Percentiles rank a stretch among this genome's conserved stretches.
Conservation (phyloP, 306 rosid species). For the Quercus gilva region DNA sequence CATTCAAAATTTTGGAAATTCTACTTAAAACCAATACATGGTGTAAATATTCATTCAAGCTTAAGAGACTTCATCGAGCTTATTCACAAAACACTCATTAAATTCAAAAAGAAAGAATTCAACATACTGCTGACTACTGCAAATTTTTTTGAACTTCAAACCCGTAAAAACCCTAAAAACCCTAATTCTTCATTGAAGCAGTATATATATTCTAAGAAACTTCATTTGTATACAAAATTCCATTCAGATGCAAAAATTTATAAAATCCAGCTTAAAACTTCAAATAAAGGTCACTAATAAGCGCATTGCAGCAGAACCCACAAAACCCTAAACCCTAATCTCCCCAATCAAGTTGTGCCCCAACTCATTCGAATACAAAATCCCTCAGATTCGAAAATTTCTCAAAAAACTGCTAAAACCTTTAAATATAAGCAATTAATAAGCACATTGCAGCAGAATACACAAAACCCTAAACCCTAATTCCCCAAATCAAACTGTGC, state of each 20-base stretch:
- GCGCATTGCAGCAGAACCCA: conserved; percentile 6
- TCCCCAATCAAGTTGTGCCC: background rate
- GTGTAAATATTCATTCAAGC: background rate
- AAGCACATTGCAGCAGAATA: background rate
- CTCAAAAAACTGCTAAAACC: background rate
- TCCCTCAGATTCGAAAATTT: background rate
- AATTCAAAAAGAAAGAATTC: background rate
- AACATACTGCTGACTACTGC: background rate
- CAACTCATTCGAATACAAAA: background rate
- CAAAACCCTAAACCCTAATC: conserved; percentile 44
- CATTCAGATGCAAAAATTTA: too few relatives aligned
- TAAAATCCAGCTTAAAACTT: too few relatives aligned
- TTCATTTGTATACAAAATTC: too few relatives aligned
- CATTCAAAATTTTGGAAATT: background rate
- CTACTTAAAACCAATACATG: background rate
- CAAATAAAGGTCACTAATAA: too few relatives aligned
- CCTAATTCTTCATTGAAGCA: too few relatives aligned
- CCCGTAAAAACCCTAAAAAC: too few relatives aligned
- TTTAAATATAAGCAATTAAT: background rate
- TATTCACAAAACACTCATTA: background rate
- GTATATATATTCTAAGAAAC: too few relatives aligned
- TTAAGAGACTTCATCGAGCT: background rate
- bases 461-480: conserved; percentile 15
- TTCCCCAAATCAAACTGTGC: background rate
- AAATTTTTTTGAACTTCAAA: background rate